Conservation (phyloP, 2,329 filamentous ascomycete species). For the Colletotrichum theobromicola region DNA sequence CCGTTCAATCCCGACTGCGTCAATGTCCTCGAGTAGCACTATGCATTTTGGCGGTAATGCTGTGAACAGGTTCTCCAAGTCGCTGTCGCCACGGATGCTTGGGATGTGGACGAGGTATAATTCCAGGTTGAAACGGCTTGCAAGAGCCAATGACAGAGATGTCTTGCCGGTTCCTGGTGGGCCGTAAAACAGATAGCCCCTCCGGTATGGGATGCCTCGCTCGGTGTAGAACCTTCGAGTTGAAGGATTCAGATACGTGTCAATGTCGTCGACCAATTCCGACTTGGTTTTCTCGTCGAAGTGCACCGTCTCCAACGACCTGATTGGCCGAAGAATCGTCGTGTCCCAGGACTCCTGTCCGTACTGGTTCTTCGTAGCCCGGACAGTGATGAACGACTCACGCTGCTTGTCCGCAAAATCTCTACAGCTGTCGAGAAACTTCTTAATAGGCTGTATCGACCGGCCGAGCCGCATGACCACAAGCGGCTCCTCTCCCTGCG, state of each 20-base stretch:
- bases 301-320: slow-evolving; percentile 37
- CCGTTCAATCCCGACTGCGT: slow-evolving; percentile 24
- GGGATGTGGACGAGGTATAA: slow-evolving; percentile 77
- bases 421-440: slow-evolving; percentile 33
- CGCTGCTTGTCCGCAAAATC: slow-evolving; percentile 38
- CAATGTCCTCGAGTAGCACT: slow-evolving; percentile 31
- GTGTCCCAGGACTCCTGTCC: slow-evolving; percentile 37
- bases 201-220: slow-evolving; percentile 75
- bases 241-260: slow-evolving; percentile 66
- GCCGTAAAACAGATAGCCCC: slow-evolving; percentile 75
- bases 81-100: slow-evolving; percentile 29
- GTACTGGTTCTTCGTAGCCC: slow-evolving; percentile 30
- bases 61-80: slow-evolving; percentile 36
- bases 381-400: slow-evolving; percentile 39
- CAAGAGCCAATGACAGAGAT: slow-evolving; percentile 76
- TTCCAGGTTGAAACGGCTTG: slow-evolving; percentile 73
- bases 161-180: slow-evolving; percentile 79
- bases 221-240: slow-evolving; percentile 71
- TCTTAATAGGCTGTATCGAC: slow-evolving; percentile 34
- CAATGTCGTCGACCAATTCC: slow-evolving; percentile 71
- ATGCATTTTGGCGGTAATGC: slow-evolving; percentile 25
- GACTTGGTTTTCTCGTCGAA: slow-evolving; percentile 55
- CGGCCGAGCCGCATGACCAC: slow-evolving; percentile 44
- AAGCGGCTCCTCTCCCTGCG: slow-evolving; percentile 40
- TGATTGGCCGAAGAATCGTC: slow-evolving; percentile 32